phyloP scores from a whole-genome alignment of 75 land plant species.

The Pseudotsuga menziesii region DNA sequence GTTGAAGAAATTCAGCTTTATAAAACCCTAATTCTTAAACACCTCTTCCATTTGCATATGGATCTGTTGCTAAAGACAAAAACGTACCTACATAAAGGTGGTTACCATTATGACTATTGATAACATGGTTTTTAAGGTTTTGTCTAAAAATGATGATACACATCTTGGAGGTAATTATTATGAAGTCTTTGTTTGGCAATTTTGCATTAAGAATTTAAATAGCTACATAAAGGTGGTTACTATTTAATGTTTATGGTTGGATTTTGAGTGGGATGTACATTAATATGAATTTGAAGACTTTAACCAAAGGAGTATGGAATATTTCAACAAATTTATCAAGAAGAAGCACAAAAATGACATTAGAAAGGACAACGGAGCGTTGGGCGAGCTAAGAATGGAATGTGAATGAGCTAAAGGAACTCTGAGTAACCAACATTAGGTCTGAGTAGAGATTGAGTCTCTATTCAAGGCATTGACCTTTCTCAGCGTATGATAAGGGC shows the following conservation, averaged over 20 bases:
- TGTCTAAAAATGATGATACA: constrained; percentile 68
- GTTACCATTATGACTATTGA: too few relatives aligned
- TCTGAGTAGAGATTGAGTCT: constrained; percentile 81
- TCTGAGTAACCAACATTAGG: constrained; percentile 84
- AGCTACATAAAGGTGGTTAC: too few relatives aligned
- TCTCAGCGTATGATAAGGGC: constrained; percentile 85
- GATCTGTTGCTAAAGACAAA: too few relatives aligned
- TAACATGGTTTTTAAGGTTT: constrained; percentile 66
- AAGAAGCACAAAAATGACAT: constrained; percentile 87
- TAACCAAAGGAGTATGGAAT: constrained; percentile 86
- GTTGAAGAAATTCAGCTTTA: too few relatives aligned
- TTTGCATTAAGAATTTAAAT: too few relatives aligned
- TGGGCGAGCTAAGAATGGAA: constrained; percentile 74
- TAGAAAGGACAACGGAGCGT: constrained; percentile 78
- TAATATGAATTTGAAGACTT: constrained; percentile 65
- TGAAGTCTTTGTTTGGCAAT: too few relatives aligned
- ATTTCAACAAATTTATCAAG: constrained; percentile 89
- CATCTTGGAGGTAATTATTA: constrained; percentile 76
- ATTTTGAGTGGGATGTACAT: neutral
- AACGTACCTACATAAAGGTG: too few relatives aligned
- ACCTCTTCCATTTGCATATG: too few relatives aligned
- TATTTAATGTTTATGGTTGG: too few relatives aligned
- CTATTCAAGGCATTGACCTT: constrained; percentile 76
- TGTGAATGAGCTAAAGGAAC: constrained; percentile 83
- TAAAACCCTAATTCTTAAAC: too few relatives aligned